Evolutionary conservation across 208 protist genomes (phyloP), one percentile per base, ranked within the genome.

Genomic region (Blechomonas ayalai): DNA sequence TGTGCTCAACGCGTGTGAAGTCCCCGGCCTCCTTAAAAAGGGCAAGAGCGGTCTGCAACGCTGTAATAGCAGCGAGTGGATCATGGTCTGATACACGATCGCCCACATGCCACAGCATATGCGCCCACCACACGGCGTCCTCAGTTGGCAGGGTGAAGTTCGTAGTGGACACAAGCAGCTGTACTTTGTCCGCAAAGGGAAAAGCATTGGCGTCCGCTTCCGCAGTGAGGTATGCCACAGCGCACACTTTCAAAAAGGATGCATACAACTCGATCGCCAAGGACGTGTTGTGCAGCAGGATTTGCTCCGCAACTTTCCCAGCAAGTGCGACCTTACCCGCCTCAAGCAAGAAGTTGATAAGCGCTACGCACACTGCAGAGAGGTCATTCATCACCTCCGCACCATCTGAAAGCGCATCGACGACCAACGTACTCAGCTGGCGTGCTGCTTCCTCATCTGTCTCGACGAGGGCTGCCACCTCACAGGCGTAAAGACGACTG

Each of bases 111-210:
- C 59, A 71, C 16, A 79, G 46, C 22, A 63, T 45, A 12, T 51
- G 55, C 18, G 54, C 59, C 70, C 70, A 79, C 70, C 70, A 74
- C n/a, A 16, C 42, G 8, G 59, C 51, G 10, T 42, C 23, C 18
- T 12, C 23, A 6, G 49, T 10, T 2, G 72, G 34, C 5, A 64
- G 19, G 4, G 26, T 31, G 0, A 31, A 35, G 6, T 55, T 15
- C 2, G 43, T 19, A 7, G 0, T 27, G 13, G 43, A 20, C 0
- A 52, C 3, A 1, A 4, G 5, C 4, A 32, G 47, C 4, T 22
- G 19, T 3, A 12, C 41, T 1, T 36, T 10, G 8, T 39, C 43
- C 34, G 67, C 24, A 18, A 28, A 58, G 1, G 41, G 29, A 13
- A 34, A 34, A 13, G 29, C 29, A 8, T n/a, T 13, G 10, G 29